Conservation (phyloP, 1,284 basidiomycete species). For the Ganoderma multipileum region DNA sequence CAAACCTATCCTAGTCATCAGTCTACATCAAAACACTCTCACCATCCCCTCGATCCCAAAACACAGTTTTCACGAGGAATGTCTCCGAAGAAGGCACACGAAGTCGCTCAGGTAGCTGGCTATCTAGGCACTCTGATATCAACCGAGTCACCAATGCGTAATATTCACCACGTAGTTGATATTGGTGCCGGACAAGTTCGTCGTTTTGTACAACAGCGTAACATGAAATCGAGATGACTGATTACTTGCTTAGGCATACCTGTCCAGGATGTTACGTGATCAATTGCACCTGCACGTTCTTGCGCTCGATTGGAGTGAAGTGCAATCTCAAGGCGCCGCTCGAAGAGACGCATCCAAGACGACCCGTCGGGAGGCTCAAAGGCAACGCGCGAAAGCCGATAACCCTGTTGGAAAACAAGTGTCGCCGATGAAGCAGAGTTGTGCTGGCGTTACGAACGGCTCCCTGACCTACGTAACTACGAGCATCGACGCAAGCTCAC, state of each 20-base stretch:
- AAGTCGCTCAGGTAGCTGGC: conserved; percentile 53
- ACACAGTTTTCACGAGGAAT: conserved; percentile 42
- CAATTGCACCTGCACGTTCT: conserved; percentile 49
- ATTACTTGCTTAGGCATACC: conserved; percentile 48
- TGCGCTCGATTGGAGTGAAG: conserved; percentile 55
- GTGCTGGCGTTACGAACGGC: neutral
- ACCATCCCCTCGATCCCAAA: neutral
- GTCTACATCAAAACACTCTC: conserved; percentile 15
- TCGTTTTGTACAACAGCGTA: conserved; percentile 15
- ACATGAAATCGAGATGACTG: conserved; percentile 6
- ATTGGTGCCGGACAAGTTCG: conserved; percentile 62
- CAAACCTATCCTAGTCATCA: neutral
- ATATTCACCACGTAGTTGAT: conserved; percentile 50
- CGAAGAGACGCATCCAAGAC: conserved; percentile 36
- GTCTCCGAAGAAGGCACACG: conserved; percentile 63
- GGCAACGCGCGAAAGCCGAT: neutral
- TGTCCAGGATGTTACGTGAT: conserved; percentile 51
- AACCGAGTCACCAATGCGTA: conserved; percentile 23
- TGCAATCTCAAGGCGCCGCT: conserved; percentile 53
- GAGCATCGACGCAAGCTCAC: conserved; percentile 29
- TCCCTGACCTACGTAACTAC: conserved; percentile 27
- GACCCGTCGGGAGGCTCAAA: conserved; percentile 4
- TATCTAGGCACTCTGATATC: conserved; percentile 44
- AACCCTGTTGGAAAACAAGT: neutral
- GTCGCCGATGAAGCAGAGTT: neutral